Evolutionary conservation across 179 eudicot genomes (phyloP), one percentile per base, ranked within the genome.

Genomic region (Amaranthus tricolor): DNA sequence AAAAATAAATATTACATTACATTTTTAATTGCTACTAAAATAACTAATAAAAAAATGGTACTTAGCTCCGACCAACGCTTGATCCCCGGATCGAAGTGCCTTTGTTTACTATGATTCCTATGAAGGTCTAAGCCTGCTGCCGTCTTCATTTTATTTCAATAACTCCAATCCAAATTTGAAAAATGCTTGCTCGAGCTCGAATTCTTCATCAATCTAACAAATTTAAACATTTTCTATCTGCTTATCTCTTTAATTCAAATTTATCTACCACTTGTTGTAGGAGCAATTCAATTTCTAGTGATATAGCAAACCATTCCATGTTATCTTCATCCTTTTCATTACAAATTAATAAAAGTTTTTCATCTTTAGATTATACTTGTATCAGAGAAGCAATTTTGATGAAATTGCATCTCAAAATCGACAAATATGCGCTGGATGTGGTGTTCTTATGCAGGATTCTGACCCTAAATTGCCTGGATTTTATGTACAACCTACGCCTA

Each of bases 361-460:
- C 82, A 72, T 31, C 76, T 52, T 59, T 76, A 11, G 70, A 86
- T 44, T 76, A 90, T 62, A 74, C 83, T 44, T 31, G 40, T 31
- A 31, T 31, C 40, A 84, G 99, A 74, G 98, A 95, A 70, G 99
- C 40, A 93, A 93, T 79, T 93, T 81, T 74, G 87, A 93, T 7
- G 97, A 89, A 80, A 12, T 78, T 64, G 71, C 78, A 51, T 70
- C 90, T 21, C 79, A 74, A 21, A 66, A 73, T 0, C 74, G 76
- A 48, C 79, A 54, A 49, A 83, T 95, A 44, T 95, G 99, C 81
- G 92, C 88, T 53, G 99, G 99, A 20, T 95, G 99, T 79, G 99
- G 99, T 17, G 93, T 95, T 66, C 85, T 78, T 51, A 88, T 93
- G 98, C 99, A 95, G 76, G 86, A 78, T n/a, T 40, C 76, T 8